Base-by-base conservation (phyloP, 1,139 yeast genomes). In the Barnettozyma hawaiiensis region DNA sequence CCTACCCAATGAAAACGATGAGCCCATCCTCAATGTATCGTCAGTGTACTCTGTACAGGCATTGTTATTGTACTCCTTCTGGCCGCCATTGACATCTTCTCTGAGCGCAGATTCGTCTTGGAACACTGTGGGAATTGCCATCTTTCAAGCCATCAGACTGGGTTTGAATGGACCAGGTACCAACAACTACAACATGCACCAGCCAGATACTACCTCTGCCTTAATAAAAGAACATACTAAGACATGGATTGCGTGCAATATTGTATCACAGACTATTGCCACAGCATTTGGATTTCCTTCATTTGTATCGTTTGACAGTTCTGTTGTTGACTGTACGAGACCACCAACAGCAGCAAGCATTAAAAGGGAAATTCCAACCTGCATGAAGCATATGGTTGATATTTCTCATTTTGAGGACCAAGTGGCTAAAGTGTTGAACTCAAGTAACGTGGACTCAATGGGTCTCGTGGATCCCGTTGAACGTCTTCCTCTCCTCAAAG, bases 31-130 rank as follows among this genome's bases (percentile, higher is more conserved):
- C 55, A 90, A 90, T 55, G 94, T 87, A 1, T 85, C 95, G 12
- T 84, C 95, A n/a, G 96, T 90, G 0, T 90, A 83, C 58, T 85
- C 96, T 0, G 97, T 90, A 1, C 98, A 92, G 61, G 97, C 97
- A 0, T 83, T 90, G 51, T 65, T 92, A 27, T 68, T 92, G 6
- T 87, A 85, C 61, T 82, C 97, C 1, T 80, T 83, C 61, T 92
- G 97, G 97, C 97, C 97, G 0, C 96, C 97, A 2, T 73, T 90
- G 38, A 86, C 97, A 0, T 87, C 97, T 1, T 86, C 97, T 0
- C 71, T 92, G 39, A 85, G 95, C 62, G 96, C 97, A 0, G 97
- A 92, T 58, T 84, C 96, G 5, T 84, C 96, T 4, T 92, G 97
- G 94, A 86, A 85, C 57, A 86, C 97, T 1, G 83, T 87, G 14